phyloP scores from a whole-genome alignment of 176 grass and related monocot genomes.

The Rhynchospora tenuis region DNA sequence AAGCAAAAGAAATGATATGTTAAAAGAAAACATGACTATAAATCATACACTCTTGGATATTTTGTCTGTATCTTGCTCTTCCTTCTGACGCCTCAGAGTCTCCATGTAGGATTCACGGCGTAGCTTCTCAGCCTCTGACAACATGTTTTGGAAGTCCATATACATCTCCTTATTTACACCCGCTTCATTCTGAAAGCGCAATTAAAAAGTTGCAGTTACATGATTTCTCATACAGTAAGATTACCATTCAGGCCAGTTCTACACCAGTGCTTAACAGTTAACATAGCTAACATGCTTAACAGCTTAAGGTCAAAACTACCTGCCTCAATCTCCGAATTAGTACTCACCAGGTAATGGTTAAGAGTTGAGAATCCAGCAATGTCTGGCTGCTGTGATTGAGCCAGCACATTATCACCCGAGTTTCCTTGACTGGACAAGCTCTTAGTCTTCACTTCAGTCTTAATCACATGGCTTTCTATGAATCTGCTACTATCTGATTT shows the following conservation, averaged over 20 bases:
- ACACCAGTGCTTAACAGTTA: too few species aligned
- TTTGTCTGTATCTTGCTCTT: neutral
- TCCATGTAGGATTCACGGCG: slow-evolving; percentile 3
- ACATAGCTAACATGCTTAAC: neutral
- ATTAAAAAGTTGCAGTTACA: too few species aligned
- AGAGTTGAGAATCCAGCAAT: neutral
- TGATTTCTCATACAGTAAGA: neutral
- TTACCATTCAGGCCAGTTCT: neutral
- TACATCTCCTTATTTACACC: slow-evolving; percentile 18
- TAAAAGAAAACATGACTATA: neutral
- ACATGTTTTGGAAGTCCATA: slow-evolving; percentile 17
- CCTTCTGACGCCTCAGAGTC: neutral
- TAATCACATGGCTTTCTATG: neutral
- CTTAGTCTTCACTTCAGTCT: neutral
- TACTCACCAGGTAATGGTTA: slow-evolving; percentile 23
- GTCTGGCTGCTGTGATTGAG: neutral
- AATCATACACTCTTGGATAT: neutral
- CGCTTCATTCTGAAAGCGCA: neutral
- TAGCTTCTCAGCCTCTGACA: slow-evolving; percentile 23
- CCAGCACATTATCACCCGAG: neutral
- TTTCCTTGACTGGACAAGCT: neutral
- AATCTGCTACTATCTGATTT: neutral
- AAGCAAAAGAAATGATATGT: neutral
- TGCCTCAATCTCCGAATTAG: neutral
- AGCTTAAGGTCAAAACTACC: neutral